Evolutionary conservation across 495 filamentous ascomycete genomes (phyloP), one percentile per base, ranked within the genome.

Genomic region (Evernia prunastri): DNA sequence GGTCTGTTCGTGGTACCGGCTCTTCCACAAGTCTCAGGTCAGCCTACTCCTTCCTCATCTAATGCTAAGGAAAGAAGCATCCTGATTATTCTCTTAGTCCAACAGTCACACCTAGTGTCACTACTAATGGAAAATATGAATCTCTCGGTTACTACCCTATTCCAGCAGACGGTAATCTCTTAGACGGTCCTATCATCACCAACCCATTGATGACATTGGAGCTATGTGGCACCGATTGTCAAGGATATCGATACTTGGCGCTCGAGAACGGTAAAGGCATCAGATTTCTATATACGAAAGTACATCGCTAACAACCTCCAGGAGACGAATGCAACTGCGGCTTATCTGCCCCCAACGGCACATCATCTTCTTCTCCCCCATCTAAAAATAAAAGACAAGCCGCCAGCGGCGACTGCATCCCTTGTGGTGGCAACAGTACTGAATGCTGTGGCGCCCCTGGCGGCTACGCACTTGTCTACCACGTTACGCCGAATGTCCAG

Each of bases 281-380:
- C 10, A 8, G 49, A 31, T 1, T 53, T 3, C 1, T 2, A 17
- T 17, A 0, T 1, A 1, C 1, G 12, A 31, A 29, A 0, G 49
- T 27, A 3, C 12, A 10, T 13, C 7, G 29, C 51, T 54, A 17
- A 54, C 4, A 33, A 7, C 6, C 3, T 33, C 51, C 4, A 54
- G 51, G 51, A n/a, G 25, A 54, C 7, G 29, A 54, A 54, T 54
- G 51, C 29, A 54, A 54, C 7, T 54, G 51, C 17, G 51, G 51
- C 51, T 33, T 29, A 54, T 31, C 51, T 18, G 6, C 29, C 15
- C 51, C 51, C 27, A 54, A 17, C 51, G 51, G 51, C 51, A 0
- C 51, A 33, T 0, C 29, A 3, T 33, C 17, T 2, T 33, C 29
- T 54, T 18, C 29, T 18, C 29, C 15, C 4, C 51, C 27, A 20